phyloP scores from a whole-genome alignment of 257 asterid genomes.

The Solanum ossicruentum region DNA sequence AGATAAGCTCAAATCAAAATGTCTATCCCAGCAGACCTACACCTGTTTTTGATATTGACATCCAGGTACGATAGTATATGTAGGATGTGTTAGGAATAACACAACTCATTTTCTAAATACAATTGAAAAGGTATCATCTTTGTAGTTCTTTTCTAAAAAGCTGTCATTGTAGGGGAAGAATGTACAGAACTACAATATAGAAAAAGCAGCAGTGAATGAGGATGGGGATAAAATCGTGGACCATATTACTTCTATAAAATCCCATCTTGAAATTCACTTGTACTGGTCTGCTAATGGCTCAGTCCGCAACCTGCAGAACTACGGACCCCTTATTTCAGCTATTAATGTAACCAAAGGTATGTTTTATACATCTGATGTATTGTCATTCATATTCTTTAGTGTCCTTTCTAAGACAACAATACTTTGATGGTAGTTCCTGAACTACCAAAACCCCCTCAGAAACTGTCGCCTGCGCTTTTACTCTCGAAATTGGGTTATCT shows the following conservation, averaged over 20 bases:
- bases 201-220: background rate
- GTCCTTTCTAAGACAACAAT: background rate
- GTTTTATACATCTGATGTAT: background rate
- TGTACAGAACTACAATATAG: constrained; percentile 1
- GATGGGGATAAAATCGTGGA: background rate
- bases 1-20: background rate
- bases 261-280: constrained; percentile 9
- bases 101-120: background rate
- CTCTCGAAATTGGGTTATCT: constrained; percentile 5
- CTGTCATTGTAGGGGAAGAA: background rate
- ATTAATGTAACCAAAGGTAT: constrained; percentile 6
- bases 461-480: background rate
- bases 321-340: constrained; percentile 14
- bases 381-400: background rate
- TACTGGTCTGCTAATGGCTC: constrained; percentile 13
- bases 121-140: background rate
- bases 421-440: background rate
- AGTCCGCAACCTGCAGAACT: too few species aligned
- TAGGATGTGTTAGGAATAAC: background rate
- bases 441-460: background rate
- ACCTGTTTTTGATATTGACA: constrained; percentile 5
- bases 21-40: too few species aligned
- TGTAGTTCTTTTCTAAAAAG: background rate
- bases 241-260: background rate
- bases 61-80: background rate